phyloP scores from a whole-genome alignment of 2,329 filamentous ascomycete species.

The Orbilia javanica region DNA sequence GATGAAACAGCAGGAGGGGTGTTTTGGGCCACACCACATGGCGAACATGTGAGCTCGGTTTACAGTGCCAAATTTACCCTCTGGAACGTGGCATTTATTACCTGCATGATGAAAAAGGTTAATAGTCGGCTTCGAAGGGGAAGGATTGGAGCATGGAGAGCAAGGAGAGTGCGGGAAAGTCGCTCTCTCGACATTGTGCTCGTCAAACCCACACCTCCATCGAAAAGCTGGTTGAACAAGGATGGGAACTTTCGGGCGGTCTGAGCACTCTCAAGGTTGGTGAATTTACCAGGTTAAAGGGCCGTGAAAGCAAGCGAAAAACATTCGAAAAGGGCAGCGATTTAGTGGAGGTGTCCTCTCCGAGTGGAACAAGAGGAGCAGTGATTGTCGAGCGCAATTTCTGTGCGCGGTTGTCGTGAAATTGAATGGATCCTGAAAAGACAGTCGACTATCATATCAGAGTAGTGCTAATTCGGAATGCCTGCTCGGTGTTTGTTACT shows the following conservation, averaged over 20 bases:
- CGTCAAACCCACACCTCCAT: constrained; percentile 39
- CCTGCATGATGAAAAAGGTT: constrained; percentile 48
- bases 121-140: constrained; percentile 34
- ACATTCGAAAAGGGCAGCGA: neutral
- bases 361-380: constrained; percentile 35
- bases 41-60: constrained; percentile 57
- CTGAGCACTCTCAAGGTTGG: constrained; percentile 35
- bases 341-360: constrained; percentile 14
- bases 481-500: constrained; percentile 10
- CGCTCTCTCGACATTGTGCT: constrained; percentile 30
- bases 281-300: constrained; percentile 5
- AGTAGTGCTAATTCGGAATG: constrained; percentile 25
- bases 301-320: neutral
- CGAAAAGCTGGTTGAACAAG: constrained; percentile 34
- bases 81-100: constrained; percentile 59
- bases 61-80: constrained; percentile 57
- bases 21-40: constrained; percentile 53
- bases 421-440: constrained; percentile 26
- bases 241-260: constrained; percentile 43
- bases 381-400: constrained; percentile 48
- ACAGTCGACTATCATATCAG: constrained; percentile 51
- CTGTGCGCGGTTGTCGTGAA: constrained; percentile 27
- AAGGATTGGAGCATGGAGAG: constrained; percentile 20
- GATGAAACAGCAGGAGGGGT: constrained; percentile 49
- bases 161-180: constrained; percentile 12